These are phyloP conservation scores for Patellaria atrata DNA, from an alignment of 495 filamentous ascomycete genomes.

Conservation along the genomic window DNA sequence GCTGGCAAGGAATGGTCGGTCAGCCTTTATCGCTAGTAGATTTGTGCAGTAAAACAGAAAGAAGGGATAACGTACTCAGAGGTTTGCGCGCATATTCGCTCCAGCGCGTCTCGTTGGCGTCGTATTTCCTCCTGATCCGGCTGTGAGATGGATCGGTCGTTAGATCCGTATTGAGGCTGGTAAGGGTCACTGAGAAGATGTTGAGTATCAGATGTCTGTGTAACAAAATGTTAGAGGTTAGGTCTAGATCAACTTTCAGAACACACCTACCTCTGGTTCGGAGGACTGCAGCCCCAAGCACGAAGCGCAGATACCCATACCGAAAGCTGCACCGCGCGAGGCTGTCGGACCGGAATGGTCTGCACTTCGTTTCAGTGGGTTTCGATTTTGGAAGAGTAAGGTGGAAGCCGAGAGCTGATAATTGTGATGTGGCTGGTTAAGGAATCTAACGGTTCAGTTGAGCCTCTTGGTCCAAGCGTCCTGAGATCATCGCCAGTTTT, in stretches of 20 bases:
- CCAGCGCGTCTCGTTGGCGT: slow-evolving; percentile 26
- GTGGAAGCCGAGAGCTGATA: no score
- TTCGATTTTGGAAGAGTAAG: no score
- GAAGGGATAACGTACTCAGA: slow-evolving; percentile 21
- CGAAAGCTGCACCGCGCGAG: no score
- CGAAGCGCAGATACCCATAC: slow-evolving; percentile 29
- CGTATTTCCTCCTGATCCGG: slow-evolving; percentile 27
- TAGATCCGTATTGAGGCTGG: slow-evolving; percentile 24
- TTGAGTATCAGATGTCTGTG: slow-evolving; percentile 23
- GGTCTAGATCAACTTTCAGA: neutral
- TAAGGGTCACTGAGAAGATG: slow-evolving; percentile 24
- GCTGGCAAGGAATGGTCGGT: slow-evolving; percentile 16
- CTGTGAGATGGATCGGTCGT: slow-evolving; percentile 10
- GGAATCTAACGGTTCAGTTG: no score
- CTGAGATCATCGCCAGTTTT: no score
- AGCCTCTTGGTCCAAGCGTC: no score
- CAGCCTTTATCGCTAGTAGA: neutral
- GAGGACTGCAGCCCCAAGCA: slow-evolving; percentile 26
- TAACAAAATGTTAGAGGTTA: slow-evolving; percentile 3
- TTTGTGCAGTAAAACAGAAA: neutral
- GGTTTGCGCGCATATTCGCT: slow-evolving; percentile 26
- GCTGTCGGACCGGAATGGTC: no score
- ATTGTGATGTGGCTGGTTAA: no score
- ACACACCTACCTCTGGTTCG: slow-evolving; percentile 22
- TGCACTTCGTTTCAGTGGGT: no score